A percentile compares a stretch with the other conserved stretches of the same genome.
Evolutionary conservation across 106 monocot genomes (phyloP).

Genomic region (Acorus calamus): DNA sequence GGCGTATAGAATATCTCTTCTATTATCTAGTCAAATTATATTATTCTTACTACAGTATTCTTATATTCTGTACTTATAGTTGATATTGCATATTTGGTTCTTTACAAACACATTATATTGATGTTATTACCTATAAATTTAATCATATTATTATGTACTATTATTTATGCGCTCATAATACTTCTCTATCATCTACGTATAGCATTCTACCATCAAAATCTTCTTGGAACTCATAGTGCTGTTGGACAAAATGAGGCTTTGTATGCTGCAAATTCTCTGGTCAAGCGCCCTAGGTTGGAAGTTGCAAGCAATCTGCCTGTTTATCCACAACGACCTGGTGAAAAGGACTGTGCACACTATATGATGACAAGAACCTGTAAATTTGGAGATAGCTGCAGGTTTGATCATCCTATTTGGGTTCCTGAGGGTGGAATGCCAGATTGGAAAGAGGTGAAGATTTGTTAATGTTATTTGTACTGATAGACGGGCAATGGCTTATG

Average conservation of each 20-base stretch:
- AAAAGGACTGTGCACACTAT: constrained; percentile 96
- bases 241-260: constrained; percentile 74
- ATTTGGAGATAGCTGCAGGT: constrained; percentile 90
- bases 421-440: constrained; percentile 93
- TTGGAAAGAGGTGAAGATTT: constrained; percentile 95
- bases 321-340: constrained; percentile 82
- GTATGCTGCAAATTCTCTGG: constrained; percentile 72
- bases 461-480: constrained; percentile 27
- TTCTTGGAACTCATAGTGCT: constrained; percentile 66
- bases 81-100: too few species aligned
- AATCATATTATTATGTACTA: too few species aligned
- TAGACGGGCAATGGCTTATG: neutral
- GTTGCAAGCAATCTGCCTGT: constrained; percentile 70
- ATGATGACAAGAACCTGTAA: constrained; percentile 98
- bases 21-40: too few species aligned
- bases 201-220: constrained; percentile 80
- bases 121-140: too few species aligned
- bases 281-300: constrained; percentile 85
- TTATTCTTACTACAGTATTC: too few species aligned
- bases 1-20: too few species aligned
- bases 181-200: constrained; percentile 81
- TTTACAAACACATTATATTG: too few species aligned
- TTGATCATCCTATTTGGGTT: constrained; percentile 99
- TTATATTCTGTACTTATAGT: too few species aligned
- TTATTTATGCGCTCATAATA: constrained; percentile 23